These are phyloP conservation scores for Cryptococcus jaspeensis DNA, from an alignment of 1,284 basidiomycete species.

Conservation along the genomic window DNA sequence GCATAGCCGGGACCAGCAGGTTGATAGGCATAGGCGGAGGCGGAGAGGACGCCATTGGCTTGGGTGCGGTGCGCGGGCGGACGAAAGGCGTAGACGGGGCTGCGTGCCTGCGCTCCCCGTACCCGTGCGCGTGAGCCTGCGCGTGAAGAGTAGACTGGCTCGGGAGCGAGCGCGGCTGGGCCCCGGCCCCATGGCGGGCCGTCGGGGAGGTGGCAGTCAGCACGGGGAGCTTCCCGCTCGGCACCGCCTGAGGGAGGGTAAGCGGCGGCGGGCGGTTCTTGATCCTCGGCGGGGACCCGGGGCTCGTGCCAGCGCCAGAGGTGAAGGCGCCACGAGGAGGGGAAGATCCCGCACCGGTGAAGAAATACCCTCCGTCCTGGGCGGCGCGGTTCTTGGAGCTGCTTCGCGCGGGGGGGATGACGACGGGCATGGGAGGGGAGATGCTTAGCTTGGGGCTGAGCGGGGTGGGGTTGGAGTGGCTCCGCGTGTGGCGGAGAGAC, in stretches of 20 bases:
- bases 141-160: too few species aligned
- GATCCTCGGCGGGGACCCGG: background rate
- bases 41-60: conserved; percentile 1
- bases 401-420: conserved; percentile 5
- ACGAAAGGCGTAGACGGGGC: conserved; percentile 27
- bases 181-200: background rate
- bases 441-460: background rate
- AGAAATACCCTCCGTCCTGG: background rate
- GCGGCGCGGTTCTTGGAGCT: conserved; percentile 1
- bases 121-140: background rate
- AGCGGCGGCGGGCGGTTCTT: conserved; percentile 15
- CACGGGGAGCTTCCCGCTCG: conserved; percentile 7
- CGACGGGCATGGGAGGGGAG: conserved; percentile 6
- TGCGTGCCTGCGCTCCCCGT: background rate
- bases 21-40: conserved; percentile 1
- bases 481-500: background rate
- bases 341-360: too few species aligned
- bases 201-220: conserved; percentile 10
- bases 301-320: too few species aligned
- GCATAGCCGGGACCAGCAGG: background rate
- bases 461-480: conserved; percentile 3
- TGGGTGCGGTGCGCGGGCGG: conserved; percentile 26
- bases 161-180: background rate
- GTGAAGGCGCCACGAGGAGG: too few species aligned
- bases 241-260: conserved; percentile 7